Evolutionary conservation across 257 asterid genomes (phyloP).

Genomic region (Rauvolfia tetraphylla): DNA sequence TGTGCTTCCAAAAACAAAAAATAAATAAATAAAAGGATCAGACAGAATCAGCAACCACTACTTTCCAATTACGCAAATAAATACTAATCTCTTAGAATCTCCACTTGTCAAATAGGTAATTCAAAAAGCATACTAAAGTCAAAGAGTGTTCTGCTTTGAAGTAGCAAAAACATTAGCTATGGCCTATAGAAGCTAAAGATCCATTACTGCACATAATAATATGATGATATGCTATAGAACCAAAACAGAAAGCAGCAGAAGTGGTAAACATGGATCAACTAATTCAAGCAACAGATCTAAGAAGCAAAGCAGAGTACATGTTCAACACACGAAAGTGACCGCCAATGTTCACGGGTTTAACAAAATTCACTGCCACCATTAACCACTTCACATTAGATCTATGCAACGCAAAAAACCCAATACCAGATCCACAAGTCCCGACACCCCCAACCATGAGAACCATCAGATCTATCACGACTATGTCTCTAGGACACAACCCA

Average conservation of each 20-base stretch:
- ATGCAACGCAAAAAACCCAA: constrained; percentile 11
- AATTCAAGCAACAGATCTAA: constrained; percentile 28
- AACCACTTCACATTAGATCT: constrained; percentile 38
- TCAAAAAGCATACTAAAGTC: neutral
- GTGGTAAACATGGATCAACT: constrained; percentile 8
- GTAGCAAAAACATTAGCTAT: neutral
- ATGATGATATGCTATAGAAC: neutral
- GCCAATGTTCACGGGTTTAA: constrained; percentile 35
- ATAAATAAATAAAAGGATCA: constrained; percentile 1
- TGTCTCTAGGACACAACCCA: constrained; percentile 10
- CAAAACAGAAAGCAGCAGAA: neutral
- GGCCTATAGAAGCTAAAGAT: neutral
- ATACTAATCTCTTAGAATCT: neutral
- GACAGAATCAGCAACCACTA: neutral
- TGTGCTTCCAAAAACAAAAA: neutral
- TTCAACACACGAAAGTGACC: constrained; percentile 25
- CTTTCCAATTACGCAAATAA: neutral
- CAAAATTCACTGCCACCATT: constrained; percentile 16
- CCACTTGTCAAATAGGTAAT: neutral
- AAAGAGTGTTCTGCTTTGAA: neutral
- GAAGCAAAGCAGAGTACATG: constrained; percentile 20
- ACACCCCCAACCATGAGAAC: neutral
- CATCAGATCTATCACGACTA: constrained; percentile 16
- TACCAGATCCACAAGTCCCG: constrained; percentile 35
- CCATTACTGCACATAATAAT: neutral